Conservation (phyloP, 139 green algal species). For the Closterium sp. region DNA sequence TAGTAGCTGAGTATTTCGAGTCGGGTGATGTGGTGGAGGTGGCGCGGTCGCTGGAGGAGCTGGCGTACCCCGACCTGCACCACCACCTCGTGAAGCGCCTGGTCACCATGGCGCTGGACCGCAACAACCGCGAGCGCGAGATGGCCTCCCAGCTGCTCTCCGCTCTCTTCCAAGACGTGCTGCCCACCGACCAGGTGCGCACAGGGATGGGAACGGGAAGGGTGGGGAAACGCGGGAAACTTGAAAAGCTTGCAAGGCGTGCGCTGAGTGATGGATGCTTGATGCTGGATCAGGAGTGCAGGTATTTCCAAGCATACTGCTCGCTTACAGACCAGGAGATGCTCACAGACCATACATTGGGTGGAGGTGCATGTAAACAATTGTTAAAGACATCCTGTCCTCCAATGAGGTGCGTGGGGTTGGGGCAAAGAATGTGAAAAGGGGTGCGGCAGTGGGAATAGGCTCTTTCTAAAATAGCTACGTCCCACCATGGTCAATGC, state of each 20-base stretch:
- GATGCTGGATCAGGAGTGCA: not conserved
- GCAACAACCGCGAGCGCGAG: slow-evolving; percentile 85
- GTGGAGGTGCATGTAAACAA: no score
- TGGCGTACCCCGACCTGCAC: slow-evolving; percentile 30
- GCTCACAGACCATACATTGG: no score
- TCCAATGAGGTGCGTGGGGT: no score
- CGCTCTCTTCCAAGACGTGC: slow-evolving; percentile 73
- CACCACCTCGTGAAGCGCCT: slow-evolving; percentile 47
- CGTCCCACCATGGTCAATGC: no score
- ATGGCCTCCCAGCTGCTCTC: slow-evolving; percentile 78
- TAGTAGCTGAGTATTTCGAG: slow-evolving; percentile 37
- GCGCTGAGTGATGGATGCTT: slow-evolving; percentile 25
- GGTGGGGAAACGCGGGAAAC: slow-evolving; percentile 38
- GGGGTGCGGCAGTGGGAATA: no score
- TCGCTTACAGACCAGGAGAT: no score
- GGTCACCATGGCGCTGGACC: slow-evolving; percentile 66
- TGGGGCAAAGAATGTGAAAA: no score
- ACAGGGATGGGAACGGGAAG: slow-evolving; percentile 20
- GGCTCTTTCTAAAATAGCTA: no score
- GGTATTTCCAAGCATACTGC: no score
- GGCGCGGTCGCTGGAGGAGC: slow-evolving; percentile 34
- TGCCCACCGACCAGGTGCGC: slow-evolving; percentile 20
- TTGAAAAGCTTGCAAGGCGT: slow-evolving; percentile 51
- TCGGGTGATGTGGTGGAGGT: slow-evolving; percentile 38
- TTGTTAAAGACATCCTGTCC: no score